Evolutionary conservation across 768 basidiomycete genomes (phyloP).

Genomic region (Suillus bovinus): DNA sequence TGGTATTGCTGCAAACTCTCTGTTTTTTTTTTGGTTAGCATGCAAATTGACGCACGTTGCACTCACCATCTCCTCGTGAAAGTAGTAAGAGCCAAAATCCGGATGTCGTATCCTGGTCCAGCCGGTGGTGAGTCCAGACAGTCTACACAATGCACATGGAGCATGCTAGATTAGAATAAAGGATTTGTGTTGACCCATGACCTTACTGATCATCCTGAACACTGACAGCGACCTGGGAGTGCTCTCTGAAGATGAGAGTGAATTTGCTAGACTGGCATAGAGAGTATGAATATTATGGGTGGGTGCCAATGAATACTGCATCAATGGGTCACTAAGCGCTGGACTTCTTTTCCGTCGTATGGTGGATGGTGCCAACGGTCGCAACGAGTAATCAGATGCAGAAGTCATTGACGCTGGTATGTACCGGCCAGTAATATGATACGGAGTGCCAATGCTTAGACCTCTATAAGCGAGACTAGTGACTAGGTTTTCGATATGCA

Average conservation of each 20-base stretch:
- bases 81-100: conserved; percentile 35
- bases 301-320: background rate
- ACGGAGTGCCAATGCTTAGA: background rate
- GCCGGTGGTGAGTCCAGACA: conserved; percentile 12
- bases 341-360: conserved; percentile 1
- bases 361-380: background rate
- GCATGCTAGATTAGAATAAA: conserved; percentile 1
- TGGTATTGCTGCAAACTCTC: conserved; percentile 10
- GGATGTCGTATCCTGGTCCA: conserved; percentile 33
- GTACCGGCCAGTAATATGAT: background rate
- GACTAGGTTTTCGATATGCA: background rate
- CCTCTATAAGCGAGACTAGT: background rate
- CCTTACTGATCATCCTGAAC: background rate
- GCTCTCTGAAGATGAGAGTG: background rate
- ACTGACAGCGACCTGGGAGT: background rate
- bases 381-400: background rate
- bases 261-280: background rate
- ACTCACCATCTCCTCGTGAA: conserved; percentile 32
- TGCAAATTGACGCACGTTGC: conserved; percentile 13
- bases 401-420: background rate
- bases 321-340: background rate
- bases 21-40: conserved; percentile 8
- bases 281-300: background rate
- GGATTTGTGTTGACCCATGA: background rate
- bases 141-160: background rate